Evolutionary conservation across 495 filamentous ascomycete species (phyloP).

Genomic region (Penicillium crystallinum): DNA sequence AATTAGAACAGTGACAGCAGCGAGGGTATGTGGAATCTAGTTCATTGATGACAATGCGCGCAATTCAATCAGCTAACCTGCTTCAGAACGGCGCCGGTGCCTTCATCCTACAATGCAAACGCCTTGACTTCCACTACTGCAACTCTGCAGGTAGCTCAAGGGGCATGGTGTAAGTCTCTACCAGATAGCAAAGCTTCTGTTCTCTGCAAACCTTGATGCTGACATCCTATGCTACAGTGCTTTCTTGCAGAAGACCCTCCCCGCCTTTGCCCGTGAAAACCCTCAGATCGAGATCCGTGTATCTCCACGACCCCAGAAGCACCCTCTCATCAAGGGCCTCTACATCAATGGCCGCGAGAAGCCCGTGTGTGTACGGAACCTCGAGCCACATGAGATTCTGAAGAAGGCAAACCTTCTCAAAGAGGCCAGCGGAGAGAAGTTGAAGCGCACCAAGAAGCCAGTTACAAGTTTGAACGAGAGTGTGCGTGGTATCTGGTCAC

Average conservation of each 20-base stretch:
- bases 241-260: conserved; percentile 73
- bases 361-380: conserved; percentile 80
- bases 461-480: conserved; percentile 84
- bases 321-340: conserved; percentile 78
- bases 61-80: conserved; percentile 3
- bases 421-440: conserved; percentile 82
- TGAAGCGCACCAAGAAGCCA: conserved; percentile 72
- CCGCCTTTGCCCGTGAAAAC: conserved; percentile 69
- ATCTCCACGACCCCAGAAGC: conserved; percentile 78
- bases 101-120: conserved; percentile 95
- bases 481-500: conserved; percentile 92
- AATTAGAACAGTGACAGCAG: conserved; percentile 38
- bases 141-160: conserved; percentile 86
- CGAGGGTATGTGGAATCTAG: conserved; percentile 29
- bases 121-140: conserved; percentile 93
- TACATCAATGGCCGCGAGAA: conserved; percentile 90
- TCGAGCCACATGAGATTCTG: conserved; percentile 73
- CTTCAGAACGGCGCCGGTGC: conserved; percentile 91
- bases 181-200: neutral
- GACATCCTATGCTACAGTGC: conserved; percentile 42
- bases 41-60: neutral
- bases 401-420: conserved; percentile 76
- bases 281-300: conserved; percentile 89
- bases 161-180: conserved; percentile 81
- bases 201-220: neutral